A percentile compares a stretch with the other conserved stretches of the same genome.
phyloP scores from a whole-genome alignment of 306 rosid genomes.

The Casuarina cunninghamiana region DNA sequence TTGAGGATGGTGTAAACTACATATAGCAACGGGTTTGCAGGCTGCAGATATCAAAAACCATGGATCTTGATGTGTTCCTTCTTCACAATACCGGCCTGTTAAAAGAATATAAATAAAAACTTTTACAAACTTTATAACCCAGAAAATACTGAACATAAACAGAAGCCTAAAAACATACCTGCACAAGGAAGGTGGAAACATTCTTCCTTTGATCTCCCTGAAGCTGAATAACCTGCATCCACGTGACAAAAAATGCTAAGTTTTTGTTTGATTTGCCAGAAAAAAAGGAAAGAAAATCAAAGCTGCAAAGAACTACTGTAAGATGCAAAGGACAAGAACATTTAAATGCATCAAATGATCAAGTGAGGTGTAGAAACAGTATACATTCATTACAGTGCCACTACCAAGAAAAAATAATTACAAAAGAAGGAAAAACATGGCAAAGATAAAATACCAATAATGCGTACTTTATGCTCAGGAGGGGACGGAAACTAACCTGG shows the following conservation, averaged over 20 bases:
- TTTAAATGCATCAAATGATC: neutral
- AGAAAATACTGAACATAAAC: neutral
- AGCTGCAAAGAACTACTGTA: neutral
- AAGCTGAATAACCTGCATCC: slow-evolving; percentile 58
- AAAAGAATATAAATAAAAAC: slow-evolving; percentile 11
- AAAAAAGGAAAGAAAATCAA: neutral
- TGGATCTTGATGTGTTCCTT: slow-evolving; percentile 63
- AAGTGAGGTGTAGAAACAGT: neutral
- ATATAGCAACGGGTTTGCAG: slow-evolving; percentile 19
- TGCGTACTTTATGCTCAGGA: neutral
- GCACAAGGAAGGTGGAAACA: slow-evolving; percentile 61
- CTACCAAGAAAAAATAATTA: neutral
- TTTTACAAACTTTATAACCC: neutral
- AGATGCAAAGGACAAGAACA: neutral
- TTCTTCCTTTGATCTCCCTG: slow-evolving; percentile 69
- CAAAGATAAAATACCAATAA: neutral
- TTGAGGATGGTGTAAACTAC: slow-evolving; percentile 21
- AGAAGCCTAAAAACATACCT: slow-evolving; percentile 29
- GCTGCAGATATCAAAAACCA: slow-evolving; percentile 42
- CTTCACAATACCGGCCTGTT: slow-evolving; percentile 62
- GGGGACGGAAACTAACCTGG: slow-evolving; percentile 41
- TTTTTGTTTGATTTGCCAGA: slow-evolving; percentile 8
- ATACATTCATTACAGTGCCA: neutral
- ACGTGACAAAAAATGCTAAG: slow-evolving; percentile 14
- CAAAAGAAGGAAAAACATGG: neutral